Percentiles rank a stretch among this genome's conserved stretches.
Conservation (phyloP, 805 yeast genomes). For the Candida railenensis region DNA sequence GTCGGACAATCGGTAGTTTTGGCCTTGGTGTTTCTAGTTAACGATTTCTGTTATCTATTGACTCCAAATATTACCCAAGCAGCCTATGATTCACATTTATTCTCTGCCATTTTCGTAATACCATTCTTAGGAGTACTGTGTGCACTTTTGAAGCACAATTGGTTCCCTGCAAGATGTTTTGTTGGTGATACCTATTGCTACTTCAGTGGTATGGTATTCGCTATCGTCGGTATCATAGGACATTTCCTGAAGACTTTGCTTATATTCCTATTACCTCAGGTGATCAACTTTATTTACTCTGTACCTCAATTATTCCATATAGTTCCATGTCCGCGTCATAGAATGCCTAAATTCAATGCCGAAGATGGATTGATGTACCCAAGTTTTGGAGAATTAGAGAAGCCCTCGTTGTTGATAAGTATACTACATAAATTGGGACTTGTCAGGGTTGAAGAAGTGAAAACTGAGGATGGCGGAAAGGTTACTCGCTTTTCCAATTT, state of each 20-base stretch:
- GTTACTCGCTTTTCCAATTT: constrained; percentile 61
- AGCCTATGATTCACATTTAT: constrained; percentile 78
- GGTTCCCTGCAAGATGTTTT: constrained; percentile 90
- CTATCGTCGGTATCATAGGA: constrained; percentile 92
- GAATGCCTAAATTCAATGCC: constrained; percentile 76
- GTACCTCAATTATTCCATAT: constrained; percentile 87
- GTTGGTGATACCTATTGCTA: constrained; percentile 99
- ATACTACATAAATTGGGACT: constrained; percentile 50
- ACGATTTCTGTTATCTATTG: constrained; percentile 71
- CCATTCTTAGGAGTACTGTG: constrained; percentile 87
- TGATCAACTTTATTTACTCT: constrained; percentile 84
- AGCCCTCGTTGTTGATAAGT: constrained; percentile 35
- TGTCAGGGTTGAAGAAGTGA: constrained; percentile 33
- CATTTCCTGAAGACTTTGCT: constrained; percentile 93
- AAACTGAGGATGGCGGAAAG: constrained; percentile 20
- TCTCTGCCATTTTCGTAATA: constrained; percentile 73
- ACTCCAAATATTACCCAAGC: constrained; percentile 38
- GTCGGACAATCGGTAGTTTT: constrained; percentile 91
- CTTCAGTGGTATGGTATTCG: constrained; percentile 98
- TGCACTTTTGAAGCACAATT: constrained; percentile 74
- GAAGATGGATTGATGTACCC: constrained; percentile 75
- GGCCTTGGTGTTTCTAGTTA: constrained; percentile 65
- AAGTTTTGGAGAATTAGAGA: constrained; percentile 34
- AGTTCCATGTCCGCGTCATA: constrained; percentile 93
- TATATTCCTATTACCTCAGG: constrained; percentile 86